Evolutionary conservation across 208 protist genomes (phyloP), one percentile per base, ranked within the genome.

Genomic region (Angomonas ambiguus): DNA sequence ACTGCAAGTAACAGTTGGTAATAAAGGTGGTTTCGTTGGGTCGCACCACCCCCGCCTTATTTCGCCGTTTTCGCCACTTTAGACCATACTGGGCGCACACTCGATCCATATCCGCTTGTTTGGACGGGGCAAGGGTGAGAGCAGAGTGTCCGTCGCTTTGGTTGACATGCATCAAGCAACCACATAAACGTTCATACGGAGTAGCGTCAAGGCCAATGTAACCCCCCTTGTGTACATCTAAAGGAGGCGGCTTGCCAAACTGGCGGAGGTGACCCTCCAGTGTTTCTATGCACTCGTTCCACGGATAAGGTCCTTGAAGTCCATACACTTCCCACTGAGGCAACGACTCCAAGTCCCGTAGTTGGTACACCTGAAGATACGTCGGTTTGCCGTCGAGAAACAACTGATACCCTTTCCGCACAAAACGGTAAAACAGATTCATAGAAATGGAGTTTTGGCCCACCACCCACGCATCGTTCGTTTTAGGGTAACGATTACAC

Each of bases 171-270:
- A 92, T 92, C n/a, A 92, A 65, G 38, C 71, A 80, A 3, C 85
- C 85, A 25, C 74, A 70, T 16, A 88, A 74, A 1, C 85, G 73
- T 66, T 92, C 85, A 48, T 87, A 88, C 32, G 82, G 82, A 25
- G 85, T 92, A 3, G 85, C 85, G 51, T 92, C 80, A 33, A 92
- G 74, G 2, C 85, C 85, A 72, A 92, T 74, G 69, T 87, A 92
- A 49, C 85, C 85, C 30, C 85, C 85, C 69, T 92, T 92, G 72
- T 92, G 82, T 20, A 92, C 65, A 60, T 88, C 85, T 25, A 91
- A 71, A 33, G 73, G 77, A 28, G 85, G 82, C 16, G 79, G 75
- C 24, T 53, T 42, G 32, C 53, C 70, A 18, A 33, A 48, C 25
- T 32, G 58, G 1, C 20, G 1, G 27, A 55, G n/a, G 70, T 82